Base-by-base conservation (phyloP, 2,329 filamentous ascomycete species). In the Colletotrichum tropicicola region DNA sequence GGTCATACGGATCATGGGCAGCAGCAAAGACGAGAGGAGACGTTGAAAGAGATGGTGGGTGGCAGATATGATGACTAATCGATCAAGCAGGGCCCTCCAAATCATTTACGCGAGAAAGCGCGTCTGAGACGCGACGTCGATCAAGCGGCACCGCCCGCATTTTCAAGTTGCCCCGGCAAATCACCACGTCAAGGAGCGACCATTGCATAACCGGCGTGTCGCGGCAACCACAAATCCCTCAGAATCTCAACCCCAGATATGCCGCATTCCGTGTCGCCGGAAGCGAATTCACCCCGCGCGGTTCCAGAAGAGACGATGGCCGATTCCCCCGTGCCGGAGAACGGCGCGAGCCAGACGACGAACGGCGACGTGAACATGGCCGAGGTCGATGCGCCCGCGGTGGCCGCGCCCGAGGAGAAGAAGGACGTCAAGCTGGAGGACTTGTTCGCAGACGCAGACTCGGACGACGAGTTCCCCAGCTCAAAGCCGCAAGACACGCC, bases 381-480 rank as follows among this genome's bases (percentile, higher is more conserved):
- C 21, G 78, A 79, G 48, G 67, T 73, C 23, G 69, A 75, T 37
- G 71, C 72, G 25, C 67, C 73, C 37, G 63, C 72, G 12, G 59
- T 65, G 12, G 21, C 57, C 17, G 68, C 68, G 7, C 49, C 65
- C 8, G 70, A 73, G 17, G 67, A 72, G 2, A 82, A 83, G 64
- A 79, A 82, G 23, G 80, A 84, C 41, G 77, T 83, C 45, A 87
- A 86, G 60, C 76, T 90, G 6, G 87, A 89, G 51, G 85, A 89
- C 5, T 69, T 90, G 10, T 90, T 90, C 59, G 82, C 79, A 32
- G 86, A 88, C 68, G 80, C 80, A 17, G 86, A 88, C 45, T 88
- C 85, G 2, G 87, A 90, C 67, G 86, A 88, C 1, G 88, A 90
- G 66, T 89, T 89, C 52, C 83, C 85, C 6, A 86, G 81, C 69